phyloP scores from a whole-genome alignment of 345 rosid genomes.

The Arabidopsis thaliana region DNA sequence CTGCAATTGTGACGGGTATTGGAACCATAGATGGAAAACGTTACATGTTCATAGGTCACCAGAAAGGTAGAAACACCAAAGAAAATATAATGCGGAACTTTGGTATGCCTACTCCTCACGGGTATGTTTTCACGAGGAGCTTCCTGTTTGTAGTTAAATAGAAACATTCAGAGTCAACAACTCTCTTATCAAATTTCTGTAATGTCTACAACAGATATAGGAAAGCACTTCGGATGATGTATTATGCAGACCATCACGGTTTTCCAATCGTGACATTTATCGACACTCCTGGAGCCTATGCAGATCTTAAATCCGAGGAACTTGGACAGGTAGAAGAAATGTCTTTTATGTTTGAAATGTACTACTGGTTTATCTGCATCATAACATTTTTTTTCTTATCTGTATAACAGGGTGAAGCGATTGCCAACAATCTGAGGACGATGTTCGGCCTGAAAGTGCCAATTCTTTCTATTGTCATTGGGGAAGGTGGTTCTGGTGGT shows the following conservation, averaged over 20 bases:
- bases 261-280: constrained; percentile 81
- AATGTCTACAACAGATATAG: constrained; percentile 62
- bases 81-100: constrained; percentile 93
- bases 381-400: neutral
- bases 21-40: constrained; percentile 88
- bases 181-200: constrained; percentile 25
- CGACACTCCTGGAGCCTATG: constrained; percentile 88
- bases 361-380: constrained; percentile 30
- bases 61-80: constrained; percentile 98
- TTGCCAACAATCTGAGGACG: constrained; percentile 90
- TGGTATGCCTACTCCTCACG: constrained; percentile 99
- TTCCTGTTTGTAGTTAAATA: constrained; percentile 1
- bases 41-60: constrained; percentile 97
- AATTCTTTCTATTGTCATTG: constrained; percentile 86
- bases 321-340: constrained; percentile 64
- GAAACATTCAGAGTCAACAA: constrained; percentile 25
- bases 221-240: constrained; percentile 87
- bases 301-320: constrained; percentile 80
- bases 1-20: constrained; percentile 93
- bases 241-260: constrained; percentile 84
- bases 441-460: constrained; percentile 99
- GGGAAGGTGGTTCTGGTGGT: constrained; percentile 99
- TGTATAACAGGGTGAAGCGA: constrained; percentile 84
- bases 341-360: constrained; percentile 14
- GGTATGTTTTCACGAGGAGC: constrained; percentile 56